Base-by-base conservation (phyloP, 2,329 filamentous ascomycete genomes). In the Trichophyton schoenleinii region DNA sequence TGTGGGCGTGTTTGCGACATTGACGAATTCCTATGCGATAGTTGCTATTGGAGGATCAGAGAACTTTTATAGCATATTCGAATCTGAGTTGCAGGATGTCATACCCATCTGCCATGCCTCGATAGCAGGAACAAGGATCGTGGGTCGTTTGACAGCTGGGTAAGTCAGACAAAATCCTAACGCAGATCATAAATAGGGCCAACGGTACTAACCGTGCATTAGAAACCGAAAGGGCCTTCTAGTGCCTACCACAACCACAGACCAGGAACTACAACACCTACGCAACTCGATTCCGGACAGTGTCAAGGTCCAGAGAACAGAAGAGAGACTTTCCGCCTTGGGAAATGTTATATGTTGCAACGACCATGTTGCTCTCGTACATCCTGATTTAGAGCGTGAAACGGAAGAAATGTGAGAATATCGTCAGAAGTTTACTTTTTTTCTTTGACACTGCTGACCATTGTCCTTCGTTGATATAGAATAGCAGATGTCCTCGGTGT, bases 61-160 rank as follows among this genome's bases (percentile, higher is more conserved):
- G 81, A 97, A 97, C 83, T 99, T 99, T 78, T 97, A 97, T 85
- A 90, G 89, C 80, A 84, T 97, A 74, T 97, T 99, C 79, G 94
- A 99, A 81, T 87, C 92, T 65, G 94, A 99, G 80, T 83, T 99
- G 64, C 90, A 95, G 80, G 94, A 97, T 79, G 86, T 96, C 65
- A 92, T 99, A 70, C 94, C 94, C 68, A 96, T 96, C 75, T 94
- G 90, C 77, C 89, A 94, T 78, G 91, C 90, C 68, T 96, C 92
- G 62, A 97, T 99, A 74, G 91, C 91, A 65, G 94, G 94, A 68
- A 97, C 92, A 44, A 85, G 94, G 71, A 99, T 99, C 75, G 88
- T 99, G 71, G 94, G 94, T 63, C 87, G 94, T 68, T 83, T 99
- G 78, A 97, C 94, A 68, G 88, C 92, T 73, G 94, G 89, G 87